Conservation (phyloP, 139 green algal species). For the Closterium sp. region DNA sequence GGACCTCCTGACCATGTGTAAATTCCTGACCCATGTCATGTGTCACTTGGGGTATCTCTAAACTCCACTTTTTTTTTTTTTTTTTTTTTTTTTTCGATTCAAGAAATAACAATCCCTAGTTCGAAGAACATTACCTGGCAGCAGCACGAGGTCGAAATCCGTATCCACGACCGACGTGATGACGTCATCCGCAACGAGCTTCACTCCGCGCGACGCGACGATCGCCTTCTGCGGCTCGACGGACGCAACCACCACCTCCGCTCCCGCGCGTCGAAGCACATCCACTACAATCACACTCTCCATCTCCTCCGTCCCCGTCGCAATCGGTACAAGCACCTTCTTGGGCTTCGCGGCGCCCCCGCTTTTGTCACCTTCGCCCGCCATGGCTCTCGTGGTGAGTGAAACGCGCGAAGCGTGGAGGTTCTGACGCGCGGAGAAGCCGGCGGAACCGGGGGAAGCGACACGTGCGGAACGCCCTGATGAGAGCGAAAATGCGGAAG, state of each 20-base stretch:
- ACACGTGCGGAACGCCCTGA: background rate
- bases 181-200: constrained; percentile 36
- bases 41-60: background rate
- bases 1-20: too few relatives aligned
- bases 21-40: too few relatives aligned
- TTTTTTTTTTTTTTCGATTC: too few relatives aligned
- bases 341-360: background rate
- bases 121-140: constrained; percentile 32
- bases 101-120: background rate
- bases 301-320: constrained; percentile 85
- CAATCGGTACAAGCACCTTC: constrained; percentile 48
- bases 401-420: too few relatives aligned
- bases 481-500: background rate
- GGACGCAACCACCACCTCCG: constrained; percentile 76
- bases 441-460: background rate
- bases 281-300: constrained; percentile 88
- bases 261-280: constrained; percentile 75
- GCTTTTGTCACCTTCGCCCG: background rate
- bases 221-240: constrained; percentile 64
- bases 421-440: background rate
- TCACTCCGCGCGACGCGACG: constrained; percentile 37
- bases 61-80: too few relatives aligned
- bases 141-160: constrained; percentile 42
- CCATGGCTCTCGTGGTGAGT: background rate
- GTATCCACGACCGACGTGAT: constrained; percentile 17